Percentiles rank a stretch among this genome's conserved stretches.
Conservation (phyloP, 345 rosid species). For the Acer negundo region DNA sequence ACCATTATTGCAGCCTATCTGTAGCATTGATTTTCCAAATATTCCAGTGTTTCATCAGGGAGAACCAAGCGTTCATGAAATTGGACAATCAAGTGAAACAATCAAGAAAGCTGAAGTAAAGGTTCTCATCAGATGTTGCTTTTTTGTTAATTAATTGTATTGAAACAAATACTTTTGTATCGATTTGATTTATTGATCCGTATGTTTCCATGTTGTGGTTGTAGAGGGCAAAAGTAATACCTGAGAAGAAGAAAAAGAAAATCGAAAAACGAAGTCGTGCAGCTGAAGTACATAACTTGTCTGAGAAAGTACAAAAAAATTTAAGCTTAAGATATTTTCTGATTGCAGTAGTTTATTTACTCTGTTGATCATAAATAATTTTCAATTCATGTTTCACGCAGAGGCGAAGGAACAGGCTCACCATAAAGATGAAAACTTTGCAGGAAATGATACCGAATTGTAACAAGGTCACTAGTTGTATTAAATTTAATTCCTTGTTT, state of each 20-base stretch:
- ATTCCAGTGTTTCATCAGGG: too few relatives aligned
- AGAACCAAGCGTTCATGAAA: too few relatives aligned
- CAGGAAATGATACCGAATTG: constrained; percentile 28
- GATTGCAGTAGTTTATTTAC: not conserved
- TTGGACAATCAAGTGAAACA: not conserved
- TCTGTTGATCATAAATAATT: not conserved
- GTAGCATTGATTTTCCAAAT: too few relatives aligned
- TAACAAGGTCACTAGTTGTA: constrained; percentile 20
- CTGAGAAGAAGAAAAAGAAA: not conserved
- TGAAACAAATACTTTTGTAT: too few relatives aligned
- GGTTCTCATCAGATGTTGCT: not conserved
- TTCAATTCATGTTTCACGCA: constrained; percentile 1
- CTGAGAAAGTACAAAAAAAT: constrained; percentile 25
- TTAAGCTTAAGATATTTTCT: too few relatives aligned
- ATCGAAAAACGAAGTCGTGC: constrained; percentile 24
- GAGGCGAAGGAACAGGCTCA: constrained; percentile 30
- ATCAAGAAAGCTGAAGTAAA: not conserved
- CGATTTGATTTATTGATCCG: too few relatives aligned
- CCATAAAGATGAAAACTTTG: constrained; percentile 22
- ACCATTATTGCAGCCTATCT: not conserved
- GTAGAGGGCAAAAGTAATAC: not conserved
- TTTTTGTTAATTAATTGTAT: too few relatives aligned
- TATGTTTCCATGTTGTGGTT: not conserved
- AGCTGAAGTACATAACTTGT: constrained; percentile 27
- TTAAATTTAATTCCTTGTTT: too few relatives aligned